Base-by-base conservation (phyloP, 176 grass and related monocot species). In the Zoysia japonica region DNA sequence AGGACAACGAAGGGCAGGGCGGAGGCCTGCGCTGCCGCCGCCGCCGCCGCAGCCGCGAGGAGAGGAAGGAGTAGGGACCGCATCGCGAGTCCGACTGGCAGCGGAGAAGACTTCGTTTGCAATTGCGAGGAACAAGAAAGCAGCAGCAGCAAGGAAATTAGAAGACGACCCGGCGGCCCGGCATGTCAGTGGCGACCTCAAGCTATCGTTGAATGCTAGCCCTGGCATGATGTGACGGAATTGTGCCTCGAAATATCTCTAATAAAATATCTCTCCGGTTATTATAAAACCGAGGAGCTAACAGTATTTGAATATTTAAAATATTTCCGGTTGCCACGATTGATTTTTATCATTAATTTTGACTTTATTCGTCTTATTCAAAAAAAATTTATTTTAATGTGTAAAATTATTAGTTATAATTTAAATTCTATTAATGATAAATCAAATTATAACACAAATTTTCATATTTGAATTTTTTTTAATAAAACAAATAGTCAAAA, bases 1-100 rank as follows among this genome's bases (percentile, higher is more conserved):
- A 93, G 85, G 85, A 93, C 91, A 78, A 93, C 41, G 87, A 93
- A 93, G 41, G 90, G 90, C 70, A 83, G 74, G 15, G 84, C 68
- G 39, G 85, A 77, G 20, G 75, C 49, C 61, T 65, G 35, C 61
- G 68, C 82, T 38, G 70, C 28, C 36, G 44, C 44, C 36, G 47
- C 61, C 45, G 79, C 38, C 35, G 36, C 61, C 12, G 28, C 28
- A 28, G 28, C 28, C 28, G 42, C 56, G 56, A 67, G 3, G 49
- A 64, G 11, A 11, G 56, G n/a, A 14, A 67, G 5, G 43, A 57
- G 10, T 41, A 67, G 60, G 67, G 2, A 52, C 59, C 50, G 56
- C 76, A 78, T 78, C 61, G 46, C 46, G 20, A 63, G 61, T 38
- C 57, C 57, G 57, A 61, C 19, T 61, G 19, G 57, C 57, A 61